A percentile compares a stretch with the other conserved stretches of the same genome.
phyloP scores from a whole-genome alignment of 179 eudicot genomes.

The Gypsophila paniculata region DNA sequence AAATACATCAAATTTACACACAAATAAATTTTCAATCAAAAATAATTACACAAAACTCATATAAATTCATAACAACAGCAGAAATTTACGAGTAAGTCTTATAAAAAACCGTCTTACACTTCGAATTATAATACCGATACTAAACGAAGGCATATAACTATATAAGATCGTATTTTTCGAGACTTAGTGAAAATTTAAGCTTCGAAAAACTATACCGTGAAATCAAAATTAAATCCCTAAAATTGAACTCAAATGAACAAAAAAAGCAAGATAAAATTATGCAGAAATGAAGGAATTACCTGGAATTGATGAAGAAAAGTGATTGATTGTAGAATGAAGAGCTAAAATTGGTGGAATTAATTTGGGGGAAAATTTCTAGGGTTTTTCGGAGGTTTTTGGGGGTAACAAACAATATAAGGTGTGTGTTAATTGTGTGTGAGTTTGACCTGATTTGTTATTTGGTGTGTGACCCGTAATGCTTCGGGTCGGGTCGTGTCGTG shows the following conservation, averaged over 20 bases:
- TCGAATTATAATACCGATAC: too few relatives aligned
- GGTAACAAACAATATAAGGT: too few relatives aligned
- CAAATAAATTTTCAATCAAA: too few relatives aligned
- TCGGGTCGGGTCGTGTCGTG: not conserved
- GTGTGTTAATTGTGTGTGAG: too few relatives aligned
- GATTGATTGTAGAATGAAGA: not conserved
- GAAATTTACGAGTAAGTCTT: too few relatives aligned
- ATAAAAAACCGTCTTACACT: too few relatives aligned
- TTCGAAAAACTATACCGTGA: not conserved
- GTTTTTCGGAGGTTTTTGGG: not conserved
- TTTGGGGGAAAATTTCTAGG: not conserved
- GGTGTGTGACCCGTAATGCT: not conserved
- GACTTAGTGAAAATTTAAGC: not conserved
- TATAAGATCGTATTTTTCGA: too few relatives aligned
- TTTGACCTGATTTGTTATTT: too few relatives aligned
- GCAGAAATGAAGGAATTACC: not conserved
- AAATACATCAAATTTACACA: not conserved
- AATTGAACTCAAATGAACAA: not conserved
- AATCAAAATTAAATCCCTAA: not conserved
- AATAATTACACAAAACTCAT: not conserved
- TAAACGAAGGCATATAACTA: too few relatives aligned
- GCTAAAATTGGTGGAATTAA: too few relatives aligned
- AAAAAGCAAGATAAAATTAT: not conserved
- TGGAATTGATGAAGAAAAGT: not conserved
- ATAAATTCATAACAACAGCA: not conserved